A percentile compares a stretch with the other conserved stretches of the same genome.
Conservation (phyloP, 202 grass and related monocot genomes). For the Panicum hallii region DNA sequence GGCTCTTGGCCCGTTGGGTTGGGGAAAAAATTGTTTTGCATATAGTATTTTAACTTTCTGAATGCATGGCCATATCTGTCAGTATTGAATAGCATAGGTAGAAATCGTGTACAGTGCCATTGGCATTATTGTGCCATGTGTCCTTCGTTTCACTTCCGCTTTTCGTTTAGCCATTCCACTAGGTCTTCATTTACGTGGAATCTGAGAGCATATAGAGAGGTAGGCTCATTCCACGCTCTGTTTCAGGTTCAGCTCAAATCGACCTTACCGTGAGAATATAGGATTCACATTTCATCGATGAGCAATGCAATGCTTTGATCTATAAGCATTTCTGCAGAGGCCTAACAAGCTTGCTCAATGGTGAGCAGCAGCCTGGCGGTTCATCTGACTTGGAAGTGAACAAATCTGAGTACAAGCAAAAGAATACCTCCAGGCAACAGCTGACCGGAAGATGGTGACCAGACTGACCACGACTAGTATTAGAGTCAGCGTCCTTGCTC, state of each 20-base stretch:
- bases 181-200: slow-evolving; percentile 28
- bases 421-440: neutral
- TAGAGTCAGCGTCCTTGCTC: too few relatives aligned
- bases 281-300: slow-evolving; percentile 29
- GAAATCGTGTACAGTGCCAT: too few relatives aligned
- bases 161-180: too few relatives aligned
- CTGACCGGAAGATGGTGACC: neutral
- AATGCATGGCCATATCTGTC: too few relatives aligned
- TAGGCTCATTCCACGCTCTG: neutral
- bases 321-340: slow-evolving; percentile 62
- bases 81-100: too few relatives aligned
- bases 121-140: too few relatives aligned
- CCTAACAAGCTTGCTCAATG: slow-evolving; percentile 60
- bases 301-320: slow-evolving; percentile 33
- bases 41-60: too few relatives aligned
- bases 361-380: slow-evolving; percentile 26
- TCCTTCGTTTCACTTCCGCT: too few relatives aligned
- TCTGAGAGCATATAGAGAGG: slow-evolving; percentile 66
- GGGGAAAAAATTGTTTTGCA: too few relatives aligned
- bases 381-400: slow-evolving; percentile 30
- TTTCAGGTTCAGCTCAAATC: neutral
- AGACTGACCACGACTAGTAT: neutral
- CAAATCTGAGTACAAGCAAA: neutral
- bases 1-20: too few relatives aligned
- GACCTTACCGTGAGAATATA: neutral